These are phyloP conservation scores for Madurella mycetomatis DNA, from an alignment of 2,329 filamentous ascomycete genomes.

Conservation along the genomic window DNA sequence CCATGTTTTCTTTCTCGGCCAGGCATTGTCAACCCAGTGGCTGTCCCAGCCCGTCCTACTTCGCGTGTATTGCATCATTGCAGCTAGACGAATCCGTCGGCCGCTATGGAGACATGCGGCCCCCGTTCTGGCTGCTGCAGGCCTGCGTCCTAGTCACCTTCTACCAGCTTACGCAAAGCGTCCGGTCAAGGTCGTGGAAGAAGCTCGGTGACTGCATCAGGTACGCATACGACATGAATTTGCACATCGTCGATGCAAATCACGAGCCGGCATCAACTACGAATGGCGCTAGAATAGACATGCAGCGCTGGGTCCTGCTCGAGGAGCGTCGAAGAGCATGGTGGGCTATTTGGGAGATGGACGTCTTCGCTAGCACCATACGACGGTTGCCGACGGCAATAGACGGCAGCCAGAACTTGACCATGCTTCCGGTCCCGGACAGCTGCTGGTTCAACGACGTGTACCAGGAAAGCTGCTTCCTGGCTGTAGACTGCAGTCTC, in stretches of 20 bases:
- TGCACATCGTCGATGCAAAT: constrained; percentile 29
- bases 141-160: constrained; percentile 33
- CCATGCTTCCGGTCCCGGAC: constrained; percentile 34
- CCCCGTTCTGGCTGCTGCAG: constrained; percentile 35
- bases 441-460: constrained; percentile 30
- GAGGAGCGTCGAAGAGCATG: constrained; percentile 37
- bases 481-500: constrained; percentile 29
- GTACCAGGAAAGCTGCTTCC: constrained; percentile 27
- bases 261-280: constrained; percentile 1
- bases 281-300: constrained; percentile 4
- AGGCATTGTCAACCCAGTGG: constrained; percentile 17
- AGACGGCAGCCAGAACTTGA: constrained; percentile 34
- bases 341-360: constrained; percentile 42
- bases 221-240: constrained; percentile 33
- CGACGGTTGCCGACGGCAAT: constrained; percentile 35
- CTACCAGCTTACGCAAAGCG: constrained; percentile 33
- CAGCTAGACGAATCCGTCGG: constrained; percentile 29
- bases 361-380: constrained; percentile 39
- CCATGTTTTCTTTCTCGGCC: constrained; percentile 30
- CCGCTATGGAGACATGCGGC: constrained; percentile 30
- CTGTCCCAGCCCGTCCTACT: constrained; percentile 18
- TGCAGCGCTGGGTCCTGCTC: constrained; percentile 24
- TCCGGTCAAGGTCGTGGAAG: constrained; percentile 35
- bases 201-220: constrained; percentile 29
- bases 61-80: constrained; percentile 24